Evolutionary conservation across 805 yeast genomes (phyloP), one percentile per base, ranked within the genome.

Genomic region (Kodamaea fukazawae): DNA sequence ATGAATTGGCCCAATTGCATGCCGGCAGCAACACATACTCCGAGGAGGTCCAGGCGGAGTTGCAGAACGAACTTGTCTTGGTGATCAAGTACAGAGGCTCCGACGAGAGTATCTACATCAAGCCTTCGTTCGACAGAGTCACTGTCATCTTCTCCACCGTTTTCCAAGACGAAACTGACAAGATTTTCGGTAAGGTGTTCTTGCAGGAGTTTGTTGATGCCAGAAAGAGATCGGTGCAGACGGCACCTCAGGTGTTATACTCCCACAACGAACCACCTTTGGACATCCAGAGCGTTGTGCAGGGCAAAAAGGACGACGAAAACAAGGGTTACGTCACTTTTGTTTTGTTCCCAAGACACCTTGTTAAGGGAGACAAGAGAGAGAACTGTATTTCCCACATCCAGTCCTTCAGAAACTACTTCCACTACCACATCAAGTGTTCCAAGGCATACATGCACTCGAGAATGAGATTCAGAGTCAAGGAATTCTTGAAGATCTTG

Each of bases 401-500:
- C 56, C 89, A 88, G 57, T 72, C 87, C 42, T 93, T 93, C 70
- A 78, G 99, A 66, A 95, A 90, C 58, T 93, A 91, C 68, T 93
- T 93, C 83, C 99, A 93, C 64, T 93, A 91, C 66, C 99, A 93
- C 61, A 93, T 93, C 71, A 93, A 93, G 69, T 91, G 97, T 64
- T 89, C 96, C 45, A 93, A 93, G 73, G 98, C 99, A 26, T 93
- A 86, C 67, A 81, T 93, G 83, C 99, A 93, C 65, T 88, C 96
- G 37, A 83, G 99, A 73, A 93, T 93, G 99, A 81, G 99, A 65
- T 87, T 74, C 66, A 79, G 99, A 56, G 98, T 93, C 16, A 82
- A 85, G 51, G 93, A 95, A 55, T 93, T 90, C 71, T 78, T 90
- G 59, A 93, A 93, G 73, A 91, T 93, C 23, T 79, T 93, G 67